Base-by-base conservation (phyloP, 2,329 filamentous ascomycete species). In the Trichothecium sympodiale region DNA sequence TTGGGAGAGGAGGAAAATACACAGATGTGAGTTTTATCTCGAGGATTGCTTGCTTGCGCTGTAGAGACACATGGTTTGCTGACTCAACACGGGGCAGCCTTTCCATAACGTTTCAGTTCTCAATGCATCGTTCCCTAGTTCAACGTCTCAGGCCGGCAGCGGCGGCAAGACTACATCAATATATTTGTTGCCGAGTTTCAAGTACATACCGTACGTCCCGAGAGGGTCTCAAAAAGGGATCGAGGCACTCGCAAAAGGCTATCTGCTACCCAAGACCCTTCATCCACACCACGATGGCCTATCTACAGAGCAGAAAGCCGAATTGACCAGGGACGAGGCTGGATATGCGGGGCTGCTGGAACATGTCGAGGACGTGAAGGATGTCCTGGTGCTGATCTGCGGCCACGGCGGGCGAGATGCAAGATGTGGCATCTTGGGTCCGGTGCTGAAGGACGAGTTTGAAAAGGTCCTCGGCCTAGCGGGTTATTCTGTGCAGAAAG, bases 151-250 rank as follows among this genome's bases (percentile, higher is more conserved):
- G 25, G 57, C 20, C 20, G 6, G 64, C 17, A 51, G 44, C 12
- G 53, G 64, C 14, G 54, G 69, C 37, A 67, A 69, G 53, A 70
- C 56, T 15, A 71, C 71, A 1, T 86, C 81, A 1, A 83, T 72
- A 2, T 83, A 89, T 50, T 67, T 94, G 15, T 74, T 94, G 23
- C 88, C 88, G 3, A 78, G 75, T 54, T 94, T 94, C 66, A 80
- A 78, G 58, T 87, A 87, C 56, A 65, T 94, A 13, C 77, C 80
- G 0, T 74, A 71, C 38, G 72, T 93, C 29, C 77, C 83, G 3
- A 69, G 77, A 13, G 65, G 76, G 1, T 69, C 67, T 1, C 67
- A 71, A 40, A 62, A 77, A 41, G 65, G 65, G 37, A 65, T 70
- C 14, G 56, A 72, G 44, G 68, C 69, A 4, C 59, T 80, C 3